Percentiles rank a stretch among this genome's conserved stretches.
Conservation (phyloP, 495 filamentous ascomycete species). For the Trichoderma asperelloides region DNA sequence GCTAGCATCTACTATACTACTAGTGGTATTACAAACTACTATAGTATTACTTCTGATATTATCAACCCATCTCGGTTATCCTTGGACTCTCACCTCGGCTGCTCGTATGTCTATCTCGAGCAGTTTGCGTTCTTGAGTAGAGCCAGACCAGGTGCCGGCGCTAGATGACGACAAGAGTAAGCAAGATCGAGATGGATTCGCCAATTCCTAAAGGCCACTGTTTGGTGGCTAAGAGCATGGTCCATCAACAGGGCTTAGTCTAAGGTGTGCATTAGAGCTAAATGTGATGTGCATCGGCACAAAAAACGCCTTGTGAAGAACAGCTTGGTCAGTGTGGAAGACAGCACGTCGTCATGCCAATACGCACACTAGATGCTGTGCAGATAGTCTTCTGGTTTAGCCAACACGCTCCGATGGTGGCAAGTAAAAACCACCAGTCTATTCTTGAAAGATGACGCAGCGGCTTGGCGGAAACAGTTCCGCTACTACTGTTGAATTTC, state of each 20-base stretch:
- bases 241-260: background rate
- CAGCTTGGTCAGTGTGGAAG: background rate
- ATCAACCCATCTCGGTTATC: background rate
- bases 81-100: background rate
- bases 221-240: background rate
- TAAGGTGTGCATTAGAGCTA: background rate
- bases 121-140: background rate
- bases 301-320: background rate
- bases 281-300: background rate
- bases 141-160: background rate
- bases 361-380: background rate
- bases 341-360: background rate
- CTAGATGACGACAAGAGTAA: conserved; percentile 1
- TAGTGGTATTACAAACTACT: background rate
- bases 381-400: background rate
- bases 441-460: background rate
- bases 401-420: background rate
- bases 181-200: conserved; percentile 3
- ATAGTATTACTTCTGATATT: background rate
- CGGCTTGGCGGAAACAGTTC: background rate
- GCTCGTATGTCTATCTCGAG: background rate
- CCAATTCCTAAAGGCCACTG: background rate
- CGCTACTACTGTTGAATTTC: too few species aligned
- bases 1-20: background rate
- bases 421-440: background rate